Conservation (phyloP, 257 asterid genomes). For the Lantana camara region DNA sequence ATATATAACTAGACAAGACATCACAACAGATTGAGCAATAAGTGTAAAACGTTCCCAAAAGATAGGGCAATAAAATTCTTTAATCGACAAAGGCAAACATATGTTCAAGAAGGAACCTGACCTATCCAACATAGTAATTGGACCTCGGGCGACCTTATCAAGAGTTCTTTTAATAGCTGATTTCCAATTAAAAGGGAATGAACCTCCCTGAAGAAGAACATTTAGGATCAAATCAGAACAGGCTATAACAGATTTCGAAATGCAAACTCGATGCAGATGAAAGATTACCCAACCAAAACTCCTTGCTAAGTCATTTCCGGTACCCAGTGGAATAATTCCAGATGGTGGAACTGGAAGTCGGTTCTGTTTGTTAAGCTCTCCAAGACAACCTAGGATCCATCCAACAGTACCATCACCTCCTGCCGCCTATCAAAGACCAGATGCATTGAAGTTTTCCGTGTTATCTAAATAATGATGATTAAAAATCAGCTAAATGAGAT, state of each 20-base stretch:
- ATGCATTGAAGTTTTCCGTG: conserved; percentile 21
- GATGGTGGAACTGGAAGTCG: conserved; percentile 85
- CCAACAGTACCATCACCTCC: conserved; percentile 99
- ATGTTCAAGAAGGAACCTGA: conserved; percentile 36
- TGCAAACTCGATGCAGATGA: conserved; percentile 27
- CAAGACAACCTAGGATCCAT: conserved; percentile 97
- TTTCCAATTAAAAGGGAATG: conserved; percentile 96
- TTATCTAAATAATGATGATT: conserved; percentile 13
- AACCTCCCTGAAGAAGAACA: conserved; percentile 76
- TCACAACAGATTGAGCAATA: no score
- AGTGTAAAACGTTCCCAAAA: no score
- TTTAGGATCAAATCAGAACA: conserved; percentile 28
- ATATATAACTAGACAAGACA: conserved; percentile 21
- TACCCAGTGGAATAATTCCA: conserved; percentile 94
- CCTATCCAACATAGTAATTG: conserved; percentile 70
- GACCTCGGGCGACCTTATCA: conserved; percentile 61
- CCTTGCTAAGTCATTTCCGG: conserved; percentile 96
- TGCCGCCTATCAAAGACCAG: conserved; percentile 71
- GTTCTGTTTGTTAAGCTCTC: conserved; percentile 68
- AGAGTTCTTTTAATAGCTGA: conserved; percentile 83
- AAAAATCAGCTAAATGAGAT: conserved; percentile 27
- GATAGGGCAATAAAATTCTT: no score
- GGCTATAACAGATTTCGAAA: conserved; percentile 17
- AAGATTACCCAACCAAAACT: conserved; percentile 97
- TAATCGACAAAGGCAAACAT: no score